Conservation (phyloP, 1,284 basidiomycete species). For the Ganoderma lingzhi region DNA sequence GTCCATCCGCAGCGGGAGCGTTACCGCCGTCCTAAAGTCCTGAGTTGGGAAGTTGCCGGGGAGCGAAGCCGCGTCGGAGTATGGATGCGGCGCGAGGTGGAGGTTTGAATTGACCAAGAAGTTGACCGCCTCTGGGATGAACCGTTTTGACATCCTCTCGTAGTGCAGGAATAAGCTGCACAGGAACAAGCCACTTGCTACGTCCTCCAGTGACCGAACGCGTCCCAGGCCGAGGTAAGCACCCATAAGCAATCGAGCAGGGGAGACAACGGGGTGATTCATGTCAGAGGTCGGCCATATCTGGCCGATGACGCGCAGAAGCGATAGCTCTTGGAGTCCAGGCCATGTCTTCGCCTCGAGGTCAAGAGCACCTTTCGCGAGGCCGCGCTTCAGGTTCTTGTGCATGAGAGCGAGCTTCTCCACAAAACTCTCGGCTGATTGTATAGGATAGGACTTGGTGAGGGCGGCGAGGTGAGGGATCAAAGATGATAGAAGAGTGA, state of each 20-base stretch:
- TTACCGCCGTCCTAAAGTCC: conserved; percentile 66
- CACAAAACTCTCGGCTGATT: conserved; percentile 83
- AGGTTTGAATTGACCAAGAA: conserved; percentile 79
- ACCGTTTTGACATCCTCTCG: conserved; percentile 85
- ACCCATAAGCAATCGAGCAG: conserved; percentile 88
- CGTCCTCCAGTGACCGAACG: conserved; percentile 77
- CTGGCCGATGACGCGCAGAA: conserved; percentile 83
- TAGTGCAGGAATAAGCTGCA: conserved; percentile 87
- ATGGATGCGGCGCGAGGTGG: conserved; percentile 74
- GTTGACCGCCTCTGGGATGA: conserved; percentile 92
- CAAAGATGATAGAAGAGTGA: conserved; percentile 71
- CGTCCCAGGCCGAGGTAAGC: conserved; percentile 91
- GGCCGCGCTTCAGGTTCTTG: conserved; percentile 90
- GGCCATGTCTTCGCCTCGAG: conserved; percentile 88
- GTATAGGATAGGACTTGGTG: conserved; percentile 83
- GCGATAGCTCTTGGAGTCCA: conserved; percentile 80
- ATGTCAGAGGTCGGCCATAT: conserved; percentile 97
- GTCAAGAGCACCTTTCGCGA: conserved; percentile 77
- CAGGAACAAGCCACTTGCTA: conserved; percentile 90
- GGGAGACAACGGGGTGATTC: conserved; percentile 89
- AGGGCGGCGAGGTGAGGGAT: conserved; percentile 87
- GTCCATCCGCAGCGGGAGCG: conserved; percentile 50
- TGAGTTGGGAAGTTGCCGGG: conserved; percentile 78
- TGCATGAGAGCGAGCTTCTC: conserved; percentile 92
- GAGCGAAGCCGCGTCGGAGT: conserved; percentile 54